These are phyloP conservation scores for Penicillium canescens DNA, from an alignment of 495 filamentous ascomycete genomes.

Conservation along the genomic window DNA sequence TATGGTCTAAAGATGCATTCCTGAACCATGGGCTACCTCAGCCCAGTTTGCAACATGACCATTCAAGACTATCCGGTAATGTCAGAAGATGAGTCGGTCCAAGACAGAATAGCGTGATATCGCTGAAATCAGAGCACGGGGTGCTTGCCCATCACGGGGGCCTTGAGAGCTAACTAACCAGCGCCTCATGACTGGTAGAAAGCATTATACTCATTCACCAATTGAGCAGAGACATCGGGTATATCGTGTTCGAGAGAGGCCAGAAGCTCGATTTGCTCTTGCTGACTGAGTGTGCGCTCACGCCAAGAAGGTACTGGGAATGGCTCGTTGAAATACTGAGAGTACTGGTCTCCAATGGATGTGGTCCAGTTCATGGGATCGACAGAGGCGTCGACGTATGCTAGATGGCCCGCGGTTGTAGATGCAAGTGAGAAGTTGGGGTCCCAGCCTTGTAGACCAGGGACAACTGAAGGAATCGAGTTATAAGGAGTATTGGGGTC, in stretches of 20 bases:
- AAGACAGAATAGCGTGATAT: slow-evolving; percentile 4
- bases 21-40: neutral
- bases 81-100: slow-evolving; percentile 5
- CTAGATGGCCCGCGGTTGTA: slow-evolving; percentile 39
- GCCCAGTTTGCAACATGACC: slow-evolving; percentile 5
- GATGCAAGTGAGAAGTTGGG: slow-evolving; percentile 46
- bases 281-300: slow-evolving; percentile 64
- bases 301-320: slow-evolving; percentile 47
- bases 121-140: neutral
- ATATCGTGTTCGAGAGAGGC: slow-evolving; percentile 64
- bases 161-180: neutral
- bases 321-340: slow-evolving; percentile 50
- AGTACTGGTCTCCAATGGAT: slow-evolving; percentile 49
- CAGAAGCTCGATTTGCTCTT: slow-evolving; percentile 73
- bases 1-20: neutral
- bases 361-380: slow-evolving; percentile 44
- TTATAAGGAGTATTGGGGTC: slow-evolving; percentile 48
- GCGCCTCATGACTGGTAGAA: slow-evolving; percentile 52
- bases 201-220: slow-evolving; percentile 59
- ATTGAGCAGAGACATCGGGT: slow-evolving; percentile 45
- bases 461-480: slow-evolving; percentile 44
- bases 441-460: slow-evolving; percentile 50
- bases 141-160: neutral
- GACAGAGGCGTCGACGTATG: slow-evolving; percentile 38
- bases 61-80: neutral